A percentile compares a stretch with the other conserved stretches of the same genome.
These are phyloP conservation scores for Candida suzukii DNA, from an alignment of 805 yeast genomes.

Conservation along the genomic window DNA sequence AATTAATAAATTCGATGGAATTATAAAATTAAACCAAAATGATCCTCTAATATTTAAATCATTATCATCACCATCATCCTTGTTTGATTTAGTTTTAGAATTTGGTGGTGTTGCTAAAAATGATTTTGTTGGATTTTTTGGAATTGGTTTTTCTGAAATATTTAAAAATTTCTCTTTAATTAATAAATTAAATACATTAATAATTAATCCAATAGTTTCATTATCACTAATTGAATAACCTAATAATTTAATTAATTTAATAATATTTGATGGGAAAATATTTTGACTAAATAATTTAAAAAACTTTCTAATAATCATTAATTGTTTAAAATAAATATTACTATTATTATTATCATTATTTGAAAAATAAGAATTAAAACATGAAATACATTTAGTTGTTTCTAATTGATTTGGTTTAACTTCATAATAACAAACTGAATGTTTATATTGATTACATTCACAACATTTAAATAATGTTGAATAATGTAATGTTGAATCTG, in stretches of 20 bases:
- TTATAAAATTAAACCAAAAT: not conserved
- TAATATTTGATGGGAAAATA: not conserved
- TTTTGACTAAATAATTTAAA: not conserved
- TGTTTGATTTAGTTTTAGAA: not conserved
- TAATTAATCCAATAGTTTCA: not conserved
- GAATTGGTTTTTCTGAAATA: not conserved
- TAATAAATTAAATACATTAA: not conserved
- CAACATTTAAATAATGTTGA: constrained; percentile 11
- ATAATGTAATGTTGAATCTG: constrained; percentile 5
- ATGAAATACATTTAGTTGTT: not conserved
- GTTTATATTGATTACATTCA: constrained; percentile 10
- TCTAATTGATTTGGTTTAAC: not conserved
- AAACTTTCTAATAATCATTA: constrained; percentile 1
- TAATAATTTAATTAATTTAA: not conserved
- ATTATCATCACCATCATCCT: not conserved
- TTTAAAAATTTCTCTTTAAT: not conserved
- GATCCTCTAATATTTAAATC: not conserved
- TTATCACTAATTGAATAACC: not conserved
- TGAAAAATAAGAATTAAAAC: not conserved
- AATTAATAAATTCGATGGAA: too few relatives aligned
- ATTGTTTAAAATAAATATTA: too few relatives aligned
- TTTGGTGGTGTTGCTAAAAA: not conserved
- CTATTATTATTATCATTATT: too few relatives aligned
- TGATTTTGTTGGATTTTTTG: not conserved
- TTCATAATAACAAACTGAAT: constrained; percentile 14